Base-by-base conservation (phyloP, 768 basidiomycete species). In the Boletus barrowsii region DNA sequence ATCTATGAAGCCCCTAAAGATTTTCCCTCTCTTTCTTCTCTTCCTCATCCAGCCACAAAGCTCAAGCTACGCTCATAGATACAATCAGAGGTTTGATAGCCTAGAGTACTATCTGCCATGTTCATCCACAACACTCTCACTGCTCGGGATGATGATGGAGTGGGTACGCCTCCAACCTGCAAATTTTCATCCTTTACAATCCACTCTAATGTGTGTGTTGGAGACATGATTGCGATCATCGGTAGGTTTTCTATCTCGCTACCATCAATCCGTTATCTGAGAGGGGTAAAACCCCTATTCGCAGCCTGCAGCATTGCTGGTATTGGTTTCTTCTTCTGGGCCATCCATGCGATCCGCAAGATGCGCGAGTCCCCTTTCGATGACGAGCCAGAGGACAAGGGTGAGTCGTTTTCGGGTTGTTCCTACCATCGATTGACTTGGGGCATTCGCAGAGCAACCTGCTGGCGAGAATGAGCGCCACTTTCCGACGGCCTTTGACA, bases 191-290 rank as follows among this genome's bases (percentile, higher is more conserved):
- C 57, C 14, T 55, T 62, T 35, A 48, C 54, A 1, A 1, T 57
- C 30, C 17, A 48, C 0, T 55, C 48, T 15, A 55, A 47, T 3
- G 58, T 69, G 4, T 67, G 68, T 15, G 15, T 67, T 4, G 66
- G 68, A 0, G 62, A 67, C 49, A 11, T 67, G 18, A 29, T 67
- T 37, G 58, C 53, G 3, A 62, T 69, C 37, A 3, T 67, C 9
- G 68, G 68, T 62, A 32, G 3, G 65, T 54, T 15, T 17, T 14
- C 9, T 4, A 29, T 22, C n/a, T 18, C 17, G n/a, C 1, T 24
- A 1, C 5, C n/a, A 9, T 24, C 36, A 13, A 18, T 51, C 18
- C 33, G 3, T 26, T n/a, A 41, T 47, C 22, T 53, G 29, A 29
- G 24, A 61, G 10, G 6, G 3, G 18, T 20, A 18, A n/a, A 26